A percentile compares a stretch with the other conserved stretches of the same genome.
These are phyloP conservation scores for Tricholoma sp. DNA, from an alignment of 768 basidiomycete genomes.

Conservation along the genomic window DNA sequence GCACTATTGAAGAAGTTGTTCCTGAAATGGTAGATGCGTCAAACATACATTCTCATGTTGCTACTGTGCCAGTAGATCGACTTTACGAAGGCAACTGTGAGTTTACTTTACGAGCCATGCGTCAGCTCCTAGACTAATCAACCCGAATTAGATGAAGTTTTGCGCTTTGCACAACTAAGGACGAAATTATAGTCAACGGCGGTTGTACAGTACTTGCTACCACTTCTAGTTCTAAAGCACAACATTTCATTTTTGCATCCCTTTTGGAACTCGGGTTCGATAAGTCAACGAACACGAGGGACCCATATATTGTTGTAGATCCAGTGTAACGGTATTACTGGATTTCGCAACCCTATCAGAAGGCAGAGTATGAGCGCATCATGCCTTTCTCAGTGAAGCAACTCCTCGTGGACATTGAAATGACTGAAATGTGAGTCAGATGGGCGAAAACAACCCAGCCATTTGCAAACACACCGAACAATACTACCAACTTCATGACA, in stretches of 20 bases:
- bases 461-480: constrained; percentile 46
- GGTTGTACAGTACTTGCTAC: not conserved
- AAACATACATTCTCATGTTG: constrained; percentile 60
- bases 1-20: constrained; percentile 69
- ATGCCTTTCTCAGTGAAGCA: constrained; percentile 20
- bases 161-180: not conserved
- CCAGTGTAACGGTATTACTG: too few relatives aligned
- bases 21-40: constrained; percentile 89
- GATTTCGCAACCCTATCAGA: too few relatives aligned
- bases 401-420: constrained; percentile 46
- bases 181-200: not conserved
- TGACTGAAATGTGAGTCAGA: constrained; percentile 21
- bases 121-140: not conserved
- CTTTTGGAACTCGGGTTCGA: not conserved
- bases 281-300: not conserved
- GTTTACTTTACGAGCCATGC: constrained; percentile 22
- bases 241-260: not conserved
- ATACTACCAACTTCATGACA: constrained; percentile 63
- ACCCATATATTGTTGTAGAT: too few relatives aligned
- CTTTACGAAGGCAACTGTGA: constrained; percentile 80
- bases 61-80: constrained; percentile 64
- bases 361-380: not conserved
- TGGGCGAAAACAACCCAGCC: not conserved
- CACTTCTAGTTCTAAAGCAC: not conserved
- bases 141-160: not conserved